Evolutionary conservation across 75 land plant genomes (phyloP), one percentile per base, ranked within the genome.

Genomic region (Pseudotsuga menziesii): DNA sequence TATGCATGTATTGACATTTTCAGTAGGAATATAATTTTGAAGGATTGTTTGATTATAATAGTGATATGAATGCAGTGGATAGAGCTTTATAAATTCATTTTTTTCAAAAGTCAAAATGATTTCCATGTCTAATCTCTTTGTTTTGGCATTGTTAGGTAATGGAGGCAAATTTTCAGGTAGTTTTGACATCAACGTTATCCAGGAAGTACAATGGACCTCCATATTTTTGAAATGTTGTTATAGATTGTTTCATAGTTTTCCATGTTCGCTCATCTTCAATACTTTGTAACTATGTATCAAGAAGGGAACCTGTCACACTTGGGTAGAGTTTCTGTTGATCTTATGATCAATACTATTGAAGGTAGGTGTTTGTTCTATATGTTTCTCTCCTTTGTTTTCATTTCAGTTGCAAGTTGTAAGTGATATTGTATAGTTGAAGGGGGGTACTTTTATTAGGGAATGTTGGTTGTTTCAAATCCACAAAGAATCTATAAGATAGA

Each of bases 161-260:
- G 87, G 83, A 55, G 93, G 98, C 16, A 97, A 82, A 73, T 97
- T 97, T 73, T 97, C 98, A 36, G 98, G 99, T 75, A 98, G 99
- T 54, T 97, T 97, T 79, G 99, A 97, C 76, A 92, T 97, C 79
- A 86, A 80, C 73, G 88, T 81, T 74, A 80, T 97, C 63, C 78
- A 82, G 74, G 81, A 73, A 16, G 78, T 89, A 64, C 99, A 97
- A 57, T n/a, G n/a, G n/a, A n/a, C n/a, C n/a, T n/a, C n/a, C n/a
- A n/a, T n/a, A n/a, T n/a, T n/a, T 39, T 63, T 35, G 48, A 67
- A 16, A 17, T 67, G 2, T 39, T 32, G 23, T 67, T 67, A 4
- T 57, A 52, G 22, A 54, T 52, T 19, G 25, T 73, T 73, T 73
- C 35, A 26, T 1, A 54, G n/a, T 14, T 14, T 73, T 48, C 11